Evolutionary conservation across 345 rosid genomes (phyloP).

Genomic region (Aquilaria sinensis): DNA sequence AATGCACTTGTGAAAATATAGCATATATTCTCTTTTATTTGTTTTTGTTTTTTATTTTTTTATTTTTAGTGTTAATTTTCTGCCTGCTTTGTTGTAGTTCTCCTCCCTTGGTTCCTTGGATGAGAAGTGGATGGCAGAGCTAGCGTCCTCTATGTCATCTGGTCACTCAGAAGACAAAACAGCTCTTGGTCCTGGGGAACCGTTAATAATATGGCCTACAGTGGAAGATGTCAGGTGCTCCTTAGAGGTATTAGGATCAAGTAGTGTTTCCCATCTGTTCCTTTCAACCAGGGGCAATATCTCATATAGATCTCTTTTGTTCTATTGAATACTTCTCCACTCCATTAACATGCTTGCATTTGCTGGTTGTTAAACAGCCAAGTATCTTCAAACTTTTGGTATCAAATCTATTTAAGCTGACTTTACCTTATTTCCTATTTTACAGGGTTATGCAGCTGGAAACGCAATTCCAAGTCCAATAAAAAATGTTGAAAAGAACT

Average conservation of each 20-base stretch:
- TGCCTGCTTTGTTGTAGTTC: constrained; percentile 45
- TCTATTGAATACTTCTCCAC: no score
- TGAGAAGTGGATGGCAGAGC: constrained; percentile 90
- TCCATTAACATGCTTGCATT: background rate
- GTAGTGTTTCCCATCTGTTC: background rate
- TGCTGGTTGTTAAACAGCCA: background rate
- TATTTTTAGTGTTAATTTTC: constrained; percentile 2
- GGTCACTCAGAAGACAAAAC: constrained; percentile 68
- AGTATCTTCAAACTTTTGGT: background rate
- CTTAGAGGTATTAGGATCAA: constrained; percentile 55
- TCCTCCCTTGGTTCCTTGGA: constrained; percentile 94
- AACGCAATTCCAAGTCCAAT: constrained; percentile 83
- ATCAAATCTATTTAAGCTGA: background rate
- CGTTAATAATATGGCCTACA: constrained; percentile 85
- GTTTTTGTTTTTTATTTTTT: background rate
- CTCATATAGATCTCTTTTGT: no score
- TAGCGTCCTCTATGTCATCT: constrained; percentile 76
- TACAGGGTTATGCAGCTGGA: constrained; percentile 93
- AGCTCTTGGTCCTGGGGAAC: constrained; percentile 76
- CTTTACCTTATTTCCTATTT: constrained; percentile 9
- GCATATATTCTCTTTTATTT: background rate
- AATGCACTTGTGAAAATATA: no score
- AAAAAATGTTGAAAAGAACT: constrained; percentile 81
- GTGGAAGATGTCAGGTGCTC: constrained; percentile 93
- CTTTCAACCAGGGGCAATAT: no score